Evolutionary conservation across 805 yeast species (phyloP), one percentile per base, ranked within the genome.

Genomic region (Schwanniomyces occidentalis): DNA sequence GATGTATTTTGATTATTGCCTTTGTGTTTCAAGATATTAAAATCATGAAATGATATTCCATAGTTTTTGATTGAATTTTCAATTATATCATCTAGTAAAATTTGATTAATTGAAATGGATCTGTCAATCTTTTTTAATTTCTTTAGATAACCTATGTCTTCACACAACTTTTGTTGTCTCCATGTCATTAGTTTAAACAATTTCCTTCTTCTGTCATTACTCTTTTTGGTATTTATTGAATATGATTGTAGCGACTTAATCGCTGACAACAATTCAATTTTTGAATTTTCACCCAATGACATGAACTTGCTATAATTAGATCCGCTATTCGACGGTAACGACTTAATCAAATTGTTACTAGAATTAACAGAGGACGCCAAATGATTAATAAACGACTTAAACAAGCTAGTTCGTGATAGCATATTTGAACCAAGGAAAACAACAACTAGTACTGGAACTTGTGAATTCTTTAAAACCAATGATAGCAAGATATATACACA

Each of bases 161-260:
- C 65, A 16, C 79, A 78, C 20, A 77, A 52, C 9, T 67, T 58
- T 49, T 80, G 85, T 43, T 81, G 87, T 34, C 74, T 60, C 66
- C 74, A 67, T 4, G 73, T 52, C 73, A 82, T 63, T 44, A 66
- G 46, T 41, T 69, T 70, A 53, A 65, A 71, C 24, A 71, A 50
- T 14, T 58, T 54, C 18, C 71, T 55, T 32, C 75, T 63, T 30
- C 71, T 54, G 30, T 72, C 73, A 41, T 75, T 78, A 68, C 72
- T 58, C 3, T 53, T 53, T 24, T 62, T 57, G 4, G 73, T 60
- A 27, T 68, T 61, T 2, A 38, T 24, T 2, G 63, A 45, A 44
- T 80, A 80, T 6, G 58, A 50, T 23, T 69, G 59, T n/a, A 80
- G 54, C 8, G 79, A 71, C n/a, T 52, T 51, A 6, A 79, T 50